Evolutionary conservation across 257 asterid species (phyloP).

Genomic region (Dorcoceras hygrometricum): DNA sequence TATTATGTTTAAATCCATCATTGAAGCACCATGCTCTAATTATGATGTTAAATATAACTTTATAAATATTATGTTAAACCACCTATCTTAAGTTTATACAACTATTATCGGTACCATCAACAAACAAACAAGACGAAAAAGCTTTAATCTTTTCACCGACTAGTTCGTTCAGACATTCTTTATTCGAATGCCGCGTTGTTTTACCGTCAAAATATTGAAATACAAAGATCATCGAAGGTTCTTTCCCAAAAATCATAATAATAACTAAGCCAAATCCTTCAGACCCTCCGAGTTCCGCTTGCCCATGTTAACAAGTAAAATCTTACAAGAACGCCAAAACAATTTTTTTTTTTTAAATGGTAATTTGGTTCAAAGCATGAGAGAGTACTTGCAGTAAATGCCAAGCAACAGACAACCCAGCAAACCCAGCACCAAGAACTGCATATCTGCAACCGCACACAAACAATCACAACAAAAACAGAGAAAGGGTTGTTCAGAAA

Average conservation of each 20-base stretch:
- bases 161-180: neutral
- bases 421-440: constrained; percentile 98
- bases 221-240: too few species aligned
- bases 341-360: too few species aligned
- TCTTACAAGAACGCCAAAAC: neutral
- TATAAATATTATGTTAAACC: neutral
- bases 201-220: neutral
- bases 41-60: neutral
- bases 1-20: neutral
- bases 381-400: constrained; percentile 71
- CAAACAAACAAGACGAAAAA: neutral
- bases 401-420: constrained; percentile 92
- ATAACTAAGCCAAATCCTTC: neutral
- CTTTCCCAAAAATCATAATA: neutral
- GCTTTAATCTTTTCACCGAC: neutral
- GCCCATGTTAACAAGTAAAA: neutral
- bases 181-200: neutral
- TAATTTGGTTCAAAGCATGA: constrained; percentile 8
- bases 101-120: neutral
- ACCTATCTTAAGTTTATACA: neutral
- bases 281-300: neutral
- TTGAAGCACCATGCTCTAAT: neutral
- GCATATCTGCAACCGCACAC: constrained; percentile 54
- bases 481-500: constrained; percentile 8
- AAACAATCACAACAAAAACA: constrained; percentile 2